A percentile compares a stretch with the other conserved stretches of the same genome.
Evolutionary conservation across 768 basidiomycete species (phyloP).

Genomic region (Strobilomyces echinocephalus): DNA sequence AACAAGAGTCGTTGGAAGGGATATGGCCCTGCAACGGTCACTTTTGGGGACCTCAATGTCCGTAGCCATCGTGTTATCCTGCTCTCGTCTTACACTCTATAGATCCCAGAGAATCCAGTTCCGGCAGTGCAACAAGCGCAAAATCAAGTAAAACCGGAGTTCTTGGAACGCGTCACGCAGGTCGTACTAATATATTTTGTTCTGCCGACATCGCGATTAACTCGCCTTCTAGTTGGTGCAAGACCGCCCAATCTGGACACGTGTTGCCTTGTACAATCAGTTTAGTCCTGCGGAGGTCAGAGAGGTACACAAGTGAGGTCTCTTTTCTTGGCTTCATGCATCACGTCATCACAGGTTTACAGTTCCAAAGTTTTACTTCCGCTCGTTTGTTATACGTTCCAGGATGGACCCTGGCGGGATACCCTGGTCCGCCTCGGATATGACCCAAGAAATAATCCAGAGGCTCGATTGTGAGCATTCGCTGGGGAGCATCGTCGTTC

Average conservation of each 20-base stretch:
- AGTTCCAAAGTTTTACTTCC: conserved; percentile 83
- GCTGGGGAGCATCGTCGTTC: neutral
- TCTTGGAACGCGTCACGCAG: conserved; percentile 52
- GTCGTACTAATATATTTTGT: conserved; percentile 29
- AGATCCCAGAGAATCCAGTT: conserved; percentile 68
- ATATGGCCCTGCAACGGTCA: conserved; percentile 66
- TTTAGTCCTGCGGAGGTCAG: conserved; percentile 62
- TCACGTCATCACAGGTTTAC: conserved; percentile 5
- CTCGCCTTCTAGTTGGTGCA: conserved; percentile 54
- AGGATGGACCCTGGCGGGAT: conserved; percentile 93
- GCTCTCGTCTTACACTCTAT: conserved; percentile 1
- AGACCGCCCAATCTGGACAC: conserved; percentile 83
- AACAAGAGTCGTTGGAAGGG: conserved; percentile 86
- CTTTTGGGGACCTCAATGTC: conserved; percentile 56
- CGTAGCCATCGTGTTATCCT: neutral
- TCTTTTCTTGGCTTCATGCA: neutral
- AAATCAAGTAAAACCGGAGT: conserved; percentile 46
- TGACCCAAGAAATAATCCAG: conserved; percentile 75
- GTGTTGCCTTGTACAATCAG: conserved; percentile 81
- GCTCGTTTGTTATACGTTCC: conserved; percentile 80
- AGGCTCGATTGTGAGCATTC: conserved; percentile 67
- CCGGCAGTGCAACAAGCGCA: conserved; percentile 57
- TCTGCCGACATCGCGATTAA: conserved; percentile 8
- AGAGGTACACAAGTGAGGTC: conserved; percentile 68
- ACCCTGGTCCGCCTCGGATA: conserved; percentile 82